These are phyloP conservation scores for Sanghuangporus weigelae DNA, from an alignment of 1,284 basidiomycete genomes.

Conservation along the genomic window DNA sequence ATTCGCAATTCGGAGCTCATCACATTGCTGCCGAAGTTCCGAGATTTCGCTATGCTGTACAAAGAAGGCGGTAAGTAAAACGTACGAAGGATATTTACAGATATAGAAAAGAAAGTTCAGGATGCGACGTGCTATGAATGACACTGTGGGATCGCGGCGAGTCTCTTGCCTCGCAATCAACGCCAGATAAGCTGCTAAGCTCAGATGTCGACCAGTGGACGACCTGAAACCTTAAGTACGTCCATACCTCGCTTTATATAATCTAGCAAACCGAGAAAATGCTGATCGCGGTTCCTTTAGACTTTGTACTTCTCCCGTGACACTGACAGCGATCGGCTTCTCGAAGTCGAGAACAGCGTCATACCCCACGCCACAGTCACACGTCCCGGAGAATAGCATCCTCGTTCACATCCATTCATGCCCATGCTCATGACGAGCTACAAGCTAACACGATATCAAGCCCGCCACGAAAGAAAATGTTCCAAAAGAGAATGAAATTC, in stretches of 20 bases:
- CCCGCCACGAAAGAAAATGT: not conserved
- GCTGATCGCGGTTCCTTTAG: too few species aligned
- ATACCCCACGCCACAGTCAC: not conserved
- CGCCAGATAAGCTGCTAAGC: too few species aligned
- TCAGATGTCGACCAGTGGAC: not conserved
- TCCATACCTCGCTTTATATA: too few species aligned
- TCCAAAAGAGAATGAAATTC: not conserved
- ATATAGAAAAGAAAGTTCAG: not conserved
- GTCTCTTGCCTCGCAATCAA: too few species aligned
- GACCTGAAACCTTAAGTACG: not conserved
- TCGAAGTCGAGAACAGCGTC: not conserved
- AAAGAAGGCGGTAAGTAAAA: not conserved
- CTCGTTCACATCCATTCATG: not conserved
- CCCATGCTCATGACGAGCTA: not conserved
- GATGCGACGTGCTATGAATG: too few species aligned
- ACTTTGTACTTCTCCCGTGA: too few species aligned
- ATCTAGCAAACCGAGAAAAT: too few species aligned
- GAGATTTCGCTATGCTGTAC: conserved; percentile 58
- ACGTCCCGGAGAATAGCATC: not conserved
- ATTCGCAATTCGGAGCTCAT: conserved; percentile 67
- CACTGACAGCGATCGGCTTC: not conserved
- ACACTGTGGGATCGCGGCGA: too few species aligned
- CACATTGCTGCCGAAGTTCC: conserved; percentile 67
- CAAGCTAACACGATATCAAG: not conserved
- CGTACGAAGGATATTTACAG: not conserved